phyloP scores from a whole-genome alignment of 2,329 filamentous ascomycete species.

The Aspergillus eucalypticola region DNA sequence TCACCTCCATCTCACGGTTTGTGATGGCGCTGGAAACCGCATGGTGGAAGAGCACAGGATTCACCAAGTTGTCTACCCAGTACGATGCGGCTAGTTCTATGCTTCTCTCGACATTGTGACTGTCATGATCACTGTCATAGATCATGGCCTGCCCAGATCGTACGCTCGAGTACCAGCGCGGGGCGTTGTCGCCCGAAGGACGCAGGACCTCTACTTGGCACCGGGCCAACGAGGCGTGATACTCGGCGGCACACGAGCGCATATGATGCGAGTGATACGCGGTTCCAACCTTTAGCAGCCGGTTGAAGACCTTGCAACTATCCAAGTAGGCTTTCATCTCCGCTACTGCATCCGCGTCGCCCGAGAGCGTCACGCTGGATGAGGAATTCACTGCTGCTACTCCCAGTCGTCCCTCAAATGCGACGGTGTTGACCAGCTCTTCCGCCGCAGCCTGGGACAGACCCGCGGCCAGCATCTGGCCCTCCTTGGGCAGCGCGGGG shows the following conservation, averaged over 20 bases:
- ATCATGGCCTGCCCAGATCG: neutral
- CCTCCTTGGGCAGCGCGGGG: no score
- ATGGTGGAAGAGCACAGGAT: slow-evolving; percentile 38
- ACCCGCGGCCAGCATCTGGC: no score
- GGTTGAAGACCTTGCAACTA: slow-evolving; percentile 34
- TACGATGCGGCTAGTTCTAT: slow-evolving; percentile 22
- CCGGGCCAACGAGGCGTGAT: slow-evolving; percentile 14
- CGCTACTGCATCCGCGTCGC: slow-evolving; percentile 37
- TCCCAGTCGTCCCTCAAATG: neutral
- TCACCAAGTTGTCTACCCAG: slow-evolving; percentile 41
- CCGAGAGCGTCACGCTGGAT: slow-evolving; percentile 44
- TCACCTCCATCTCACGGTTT: slow-evolving; percentile 27
- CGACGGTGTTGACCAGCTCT: no score
- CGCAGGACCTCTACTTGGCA: slow-evolving; percentile 3
- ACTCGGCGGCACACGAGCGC: slow-evolving; percentile 27
- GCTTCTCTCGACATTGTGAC: neutral
- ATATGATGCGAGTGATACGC: slow-evolving; percentile 49
- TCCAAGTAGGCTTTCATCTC: slow-evolving; percentile 29
- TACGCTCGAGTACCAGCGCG: slow-evolving; percentile 23
- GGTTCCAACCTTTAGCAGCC: slow-evolving; percentile 40
- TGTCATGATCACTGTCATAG: no score
- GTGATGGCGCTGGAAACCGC: slow-evolving; percentile 19
- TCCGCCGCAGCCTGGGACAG: no score
- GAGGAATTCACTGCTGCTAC: slow-evolving; percentile 36
- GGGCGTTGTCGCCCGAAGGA: neutral